Evolutionary conservation across 768 basidiomycete genomes (phyloP).

Genomic region (Xanthoconium stramineum): DNA sequence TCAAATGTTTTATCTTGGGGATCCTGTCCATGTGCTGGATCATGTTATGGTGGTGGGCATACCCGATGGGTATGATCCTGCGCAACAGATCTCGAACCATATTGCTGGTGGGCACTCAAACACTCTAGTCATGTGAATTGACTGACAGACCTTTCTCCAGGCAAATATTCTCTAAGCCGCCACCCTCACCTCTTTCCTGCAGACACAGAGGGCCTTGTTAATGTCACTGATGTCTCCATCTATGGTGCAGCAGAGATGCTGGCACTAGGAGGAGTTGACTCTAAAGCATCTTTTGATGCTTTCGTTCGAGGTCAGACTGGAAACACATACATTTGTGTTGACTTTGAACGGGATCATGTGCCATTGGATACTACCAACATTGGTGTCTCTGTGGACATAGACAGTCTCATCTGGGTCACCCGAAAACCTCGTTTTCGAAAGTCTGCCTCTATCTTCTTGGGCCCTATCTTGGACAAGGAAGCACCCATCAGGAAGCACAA

Average conservation of each 20-base stretch:
- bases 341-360: not conserved
- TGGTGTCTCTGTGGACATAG: constrained; percentile 2
- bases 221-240: not conserved
- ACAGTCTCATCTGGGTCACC: constrained; percentile 21
- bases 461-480: not conserved
- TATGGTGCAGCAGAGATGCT: not conserved
- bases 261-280: not conserved
- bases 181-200: rapidly evolving
- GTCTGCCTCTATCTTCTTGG: not conserved
- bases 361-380: not conserved
- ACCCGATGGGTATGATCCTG: not conserved
- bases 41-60: not conserved
- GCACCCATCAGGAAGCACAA: constrained; percentile 16
- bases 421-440: not conserved
- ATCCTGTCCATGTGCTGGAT: not conserved
- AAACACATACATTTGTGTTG: constrained; percentile 1
- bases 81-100: not conserved
- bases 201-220: not conserved
- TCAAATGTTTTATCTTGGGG: not conserved
- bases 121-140: too few species aligned
- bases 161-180: not conserved
- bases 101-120: not conserved
- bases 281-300: not conserved
- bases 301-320: not conserved
- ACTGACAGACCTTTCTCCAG: too few species aligned